Conservation (phyloP, 805 yeast species). For the Candida rishiriensis region DNA sequence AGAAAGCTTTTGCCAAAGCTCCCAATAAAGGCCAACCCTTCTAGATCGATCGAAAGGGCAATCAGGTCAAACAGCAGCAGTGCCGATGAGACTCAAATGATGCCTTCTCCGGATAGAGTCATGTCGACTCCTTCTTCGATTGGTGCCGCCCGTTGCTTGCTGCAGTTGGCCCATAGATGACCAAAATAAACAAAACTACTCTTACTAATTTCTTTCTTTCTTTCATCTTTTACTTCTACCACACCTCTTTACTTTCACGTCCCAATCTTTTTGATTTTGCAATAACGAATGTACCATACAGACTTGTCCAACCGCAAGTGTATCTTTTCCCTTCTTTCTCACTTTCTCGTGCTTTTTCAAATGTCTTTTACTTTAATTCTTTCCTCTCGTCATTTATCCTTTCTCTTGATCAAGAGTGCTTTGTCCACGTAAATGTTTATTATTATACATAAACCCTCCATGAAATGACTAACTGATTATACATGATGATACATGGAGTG, state of each 20-base stretch:
- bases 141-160: constrained; percentile 42
- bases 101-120: constrained; percentile 36
- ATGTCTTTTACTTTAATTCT: too few species aligned
- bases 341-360: too few species aligned
- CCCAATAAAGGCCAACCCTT: too few species aligned
- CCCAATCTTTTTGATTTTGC: neutral
- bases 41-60: too few species aligned
- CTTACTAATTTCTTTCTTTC: constrained; percentile 1
- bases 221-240: neutral
- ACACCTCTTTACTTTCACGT: neutral
- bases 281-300: neutral
- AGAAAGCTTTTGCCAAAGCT: neutral
- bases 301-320: neutral
- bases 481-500: too few species aligned
- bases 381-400: too few species aligned
- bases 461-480: too few species aligned
- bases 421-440: too few species aligned
- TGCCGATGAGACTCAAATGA: constrained; percentile 22
- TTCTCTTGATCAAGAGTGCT: too few species aligned
- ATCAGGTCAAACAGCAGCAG: neutral
- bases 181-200: too few species aligned
- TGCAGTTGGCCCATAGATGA: constrained; percentile 37
- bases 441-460: too few species aligned
- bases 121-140: constrained; percentile 43
- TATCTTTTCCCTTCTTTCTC: neutral